These are phyloP conservation scores for Patellifolia procumbens DNA, from an alignment of 179 eudicot species.

Conservation along the genomic window DNA sequence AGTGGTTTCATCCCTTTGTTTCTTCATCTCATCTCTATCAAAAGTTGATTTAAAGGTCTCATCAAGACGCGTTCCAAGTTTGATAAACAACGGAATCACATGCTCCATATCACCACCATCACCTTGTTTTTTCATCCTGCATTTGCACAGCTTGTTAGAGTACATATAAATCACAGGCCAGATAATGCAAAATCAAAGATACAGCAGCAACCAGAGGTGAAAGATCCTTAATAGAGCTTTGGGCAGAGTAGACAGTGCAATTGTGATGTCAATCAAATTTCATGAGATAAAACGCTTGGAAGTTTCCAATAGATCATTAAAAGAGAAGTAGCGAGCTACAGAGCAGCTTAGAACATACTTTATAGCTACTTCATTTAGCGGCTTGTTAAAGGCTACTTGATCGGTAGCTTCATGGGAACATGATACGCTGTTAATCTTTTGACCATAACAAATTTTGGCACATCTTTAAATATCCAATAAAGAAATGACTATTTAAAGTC, in stretches of 20 bases:
- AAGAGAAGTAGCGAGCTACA: not conserved
- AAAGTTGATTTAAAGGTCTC: constrained; percentile 40
- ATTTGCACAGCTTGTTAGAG: constrained; percentile 17
- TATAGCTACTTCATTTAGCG: too few relatives aligned
- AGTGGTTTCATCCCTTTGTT: constrained; percentile 60
- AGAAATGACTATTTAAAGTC: too few relatives aligned
- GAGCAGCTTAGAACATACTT: not conserved
- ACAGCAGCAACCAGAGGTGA: not conserved
- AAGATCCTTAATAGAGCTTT: not conserved
- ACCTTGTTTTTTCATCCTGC: constrained; percentile 63
- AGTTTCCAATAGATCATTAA: not conserved
- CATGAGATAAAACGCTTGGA: not conserved
- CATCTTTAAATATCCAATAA: too few relatives aligned
- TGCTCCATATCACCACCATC: constrained; percentile 70
- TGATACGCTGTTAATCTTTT: too few relatives aligned
- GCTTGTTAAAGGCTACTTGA: too few relatives aligned
- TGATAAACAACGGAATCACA: constrained; percentile 58
- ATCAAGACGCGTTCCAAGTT: constrained; percentile 64
- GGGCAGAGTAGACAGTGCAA: not conserved
- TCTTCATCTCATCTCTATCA: constrained; percentile 59
- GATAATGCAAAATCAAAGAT: not conserved
- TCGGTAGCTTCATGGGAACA: too few relatives aligned
- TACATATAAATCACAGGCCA: not conserved
- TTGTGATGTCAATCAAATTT: not conserved
- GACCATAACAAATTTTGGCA: too few relatives aligned